These are phyloP conservation scores for Chenopodium formosanum DNA, from an alignment of 148 eudicot species.

Conservation along the genomic window DNA sequence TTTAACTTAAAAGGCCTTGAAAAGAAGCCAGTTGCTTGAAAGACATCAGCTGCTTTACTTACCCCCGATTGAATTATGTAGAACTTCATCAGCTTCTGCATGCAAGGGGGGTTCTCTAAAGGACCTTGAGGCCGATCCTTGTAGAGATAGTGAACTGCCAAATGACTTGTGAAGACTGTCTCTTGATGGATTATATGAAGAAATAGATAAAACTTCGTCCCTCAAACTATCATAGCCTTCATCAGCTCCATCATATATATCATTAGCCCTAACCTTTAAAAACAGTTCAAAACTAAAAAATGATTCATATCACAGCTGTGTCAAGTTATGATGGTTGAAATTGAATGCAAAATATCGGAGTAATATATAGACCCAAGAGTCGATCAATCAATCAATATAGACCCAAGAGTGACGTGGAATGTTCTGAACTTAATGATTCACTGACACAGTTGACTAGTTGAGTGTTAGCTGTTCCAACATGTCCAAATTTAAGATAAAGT, in stretches of 20 bases:
- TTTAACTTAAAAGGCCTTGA: not conserved
- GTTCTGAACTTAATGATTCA: not conserved
- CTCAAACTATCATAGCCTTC: slow-evolving; percentile 89
- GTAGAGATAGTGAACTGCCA: slow-evolving; percentile 84
- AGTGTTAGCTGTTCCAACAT: not conserved
- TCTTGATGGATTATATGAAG: slow-evolving; percentile 76
- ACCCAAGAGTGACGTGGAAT: not conserved
- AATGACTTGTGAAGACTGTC: slow-evolving; percentile 62
- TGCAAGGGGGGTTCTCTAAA: slow-evolving; percentile 60
- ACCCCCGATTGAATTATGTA: slow-evolving; percentile 74
- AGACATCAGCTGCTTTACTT: slow-evolving; percentile 18
- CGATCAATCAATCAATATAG: not conserved
- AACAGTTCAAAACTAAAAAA: slow-evolving; percentile 13
- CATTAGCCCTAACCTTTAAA: slow-evolving; percentile 72
- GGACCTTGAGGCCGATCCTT: slow-evolving; percentile 65
- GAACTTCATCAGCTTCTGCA: slow-evolving; percentile 80
- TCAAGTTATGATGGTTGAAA: not conserved
- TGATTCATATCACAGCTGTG: slow-evolving; percentile 1
- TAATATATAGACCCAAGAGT: not conserved
- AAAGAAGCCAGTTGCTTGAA: not conserved
- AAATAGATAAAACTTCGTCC: slow-evolving; percentile 85
- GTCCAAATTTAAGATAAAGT: no score
- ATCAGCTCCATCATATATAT: slow-evolving; percentile 71
- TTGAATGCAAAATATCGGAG: not conserved
- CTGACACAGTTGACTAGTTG: not conserved